Evolutionary conservation across 805 yeast species (phyloP), one percentile per base, ranked within the genome.

Genomic region (Metschnikowia proteae): DNA sequence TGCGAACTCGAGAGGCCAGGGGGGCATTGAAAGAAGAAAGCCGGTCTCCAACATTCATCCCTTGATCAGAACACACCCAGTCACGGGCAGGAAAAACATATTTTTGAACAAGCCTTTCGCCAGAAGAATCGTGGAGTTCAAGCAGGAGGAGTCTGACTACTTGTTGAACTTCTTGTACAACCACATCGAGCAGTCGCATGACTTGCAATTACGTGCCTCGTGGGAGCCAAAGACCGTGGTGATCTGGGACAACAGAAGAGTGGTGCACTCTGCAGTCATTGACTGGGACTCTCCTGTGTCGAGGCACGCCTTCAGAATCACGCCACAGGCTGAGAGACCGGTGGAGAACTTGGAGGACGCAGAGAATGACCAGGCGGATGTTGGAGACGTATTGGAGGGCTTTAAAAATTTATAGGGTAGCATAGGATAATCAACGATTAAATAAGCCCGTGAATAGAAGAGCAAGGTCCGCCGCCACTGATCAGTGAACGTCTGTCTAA

Each of bases 221-320:
- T 86, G 89, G 86, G 84, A 81, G 60, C 82, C 83, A 46, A 76
- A 78, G 43, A 78, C 89, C 1, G 84, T 86, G 45, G 88, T 83
- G 17, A 65, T 84, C 27, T 86, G 92, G 92, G 94, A 86, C 60
- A 86, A 86, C 73, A 80, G 94, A 63, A 73, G 84, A 60, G 78
- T 82, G 7, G 67, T 78, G 26, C 94, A 86, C 64, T 72, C 86
- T 10, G 89, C 90, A 11, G 74, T 82, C 13, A 76, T 80, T 47
- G 92, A 86, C 59, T 86, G 88, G 84, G 73, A 78, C 40, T 49
- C 58, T 23, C 83, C 85, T 13, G 79, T 75, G 35, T 73, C 80
- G 25, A 79, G 94, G 65, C 92, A 86, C 56, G 87, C 86, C 7
- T 81, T 82, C 60, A 78, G 92, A 65, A 78, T 86, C 49, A 84